Evolutionary conservation across 768 basidiomycete genomes (phyloP).

Genomic region (Suillus subaureus): DNA sequence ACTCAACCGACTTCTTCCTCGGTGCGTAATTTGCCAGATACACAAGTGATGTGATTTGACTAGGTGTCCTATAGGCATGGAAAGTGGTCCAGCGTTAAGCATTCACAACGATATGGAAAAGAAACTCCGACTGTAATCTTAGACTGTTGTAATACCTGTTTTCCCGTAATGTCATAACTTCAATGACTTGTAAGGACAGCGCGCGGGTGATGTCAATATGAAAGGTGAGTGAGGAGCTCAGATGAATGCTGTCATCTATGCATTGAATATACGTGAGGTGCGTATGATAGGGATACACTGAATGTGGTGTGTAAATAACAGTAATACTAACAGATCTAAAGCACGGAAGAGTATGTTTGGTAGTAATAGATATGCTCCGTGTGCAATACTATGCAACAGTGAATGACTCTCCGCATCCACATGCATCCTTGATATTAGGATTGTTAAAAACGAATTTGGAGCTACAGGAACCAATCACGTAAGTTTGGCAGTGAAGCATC

Average conservation of each 20-base stretch:
- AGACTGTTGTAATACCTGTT: slow-evolving; percentile 12
- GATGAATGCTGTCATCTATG: slow-evolving; percentile 7
- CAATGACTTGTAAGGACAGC: background rate
- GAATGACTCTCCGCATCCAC: slow-evolving; percentile 94
- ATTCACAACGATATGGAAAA: slow-evolving; percentile 72
- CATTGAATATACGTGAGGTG: slow-evolving; percentile 15
- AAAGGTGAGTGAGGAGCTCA: background rate
- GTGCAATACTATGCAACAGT: slow-evolving; percentile 44
- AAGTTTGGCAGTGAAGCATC: background rate
- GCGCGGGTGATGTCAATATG: too few relatives aligned
- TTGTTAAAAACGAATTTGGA: slow-evolving; percentile 86
- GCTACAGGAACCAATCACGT: slow-evolving; percentile 39
- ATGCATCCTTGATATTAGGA: slow-evolving; percentile 93
- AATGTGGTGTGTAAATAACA: slow-evolving; percentile 6
- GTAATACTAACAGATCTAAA: slow-evolving; percentile 9
- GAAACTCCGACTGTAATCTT: slow-evolving; percentile 47
- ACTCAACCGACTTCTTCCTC: slow-evolving; percentile 77
- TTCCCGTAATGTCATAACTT: background rate
- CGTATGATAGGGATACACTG: slow-evolving; percentile 34
- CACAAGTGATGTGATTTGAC: slow-evolving; percentile 6
- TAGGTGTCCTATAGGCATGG: slow-evolving; percentile 46
- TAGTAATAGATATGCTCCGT: slow-evolving; percentile 15
- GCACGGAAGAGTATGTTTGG: background rate
- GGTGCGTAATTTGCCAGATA: slow-evolving; percentile 45
- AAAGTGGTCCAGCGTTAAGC: slow-evolving; percentile 50